These are phyloP conservation scores for Cladosporium oxysporum DNA, from an alignment of 2,329 filamentous ascomycete species.

Conservation along the genomic window DNA sequence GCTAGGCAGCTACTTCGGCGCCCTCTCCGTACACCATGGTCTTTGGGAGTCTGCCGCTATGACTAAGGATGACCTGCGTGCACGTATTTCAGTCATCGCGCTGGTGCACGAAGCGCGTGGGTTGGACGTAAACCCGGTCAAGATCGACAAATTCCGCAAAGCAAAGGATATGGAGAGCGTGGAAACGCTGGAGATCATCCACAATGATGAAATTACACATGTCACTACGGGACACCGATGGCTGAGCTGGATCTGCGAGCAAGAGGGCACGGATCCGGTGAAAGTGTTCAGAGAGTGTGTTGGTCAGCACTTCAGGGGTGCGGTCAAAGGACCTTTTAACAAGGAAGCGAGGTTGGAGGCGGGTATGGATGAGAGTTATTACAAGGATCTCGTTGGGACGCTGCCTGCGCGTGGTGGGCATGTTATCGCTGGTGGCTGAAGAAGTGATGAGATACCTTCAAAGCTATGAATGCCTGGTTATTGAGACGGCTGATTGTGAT, in stretches of 20 bases:
- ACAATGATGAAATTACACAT: constrained; percentile 24
- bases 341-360: constrained; percentile 21
- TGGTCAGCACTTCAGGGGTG: constrained; percentile 20
- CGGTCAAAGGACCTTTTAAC: constrained; percentile 24
- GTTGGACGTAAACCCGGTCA: constrained; percentile 22
- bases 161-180: constrained; percentile 22
- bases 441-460: background rate
- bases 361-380: constrained; percentile 23
- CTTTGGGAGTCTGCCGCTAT: constrained; percentile 23
- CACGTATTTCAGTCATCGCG: constrained; percentile 23
- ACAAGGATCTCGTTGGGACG: constrained; percentile 18
- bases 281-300: constrained; percentile 21
- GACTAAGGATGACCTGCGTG: constrained; percentile 22
- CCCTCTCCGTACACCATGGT: constrained; percentile 22
- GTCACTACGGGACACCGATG: constrained; percentile 24
- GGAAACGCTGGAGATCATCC: constrained; percentile 22
- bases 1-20: constrained; percentile 22
- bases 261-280: constrained; percentile 23
- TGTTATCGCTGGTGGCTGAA: constrained; percentile 23
- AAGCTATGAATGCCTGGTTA: background rate
- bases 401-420: constrained; percentile 18
- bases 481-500: background rate
- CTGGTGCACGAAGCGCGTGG: constrained; percentile 24
- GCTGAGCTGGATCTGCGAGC: constrained; percentile 23
- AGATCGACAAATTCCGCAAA: constrained; percentile 23